These are phyloP conservation scores for Blastocladiella emersonii DNA, from an alignment of 371 early-diverging fungal species.

Conservation along the genomic window DNA sequence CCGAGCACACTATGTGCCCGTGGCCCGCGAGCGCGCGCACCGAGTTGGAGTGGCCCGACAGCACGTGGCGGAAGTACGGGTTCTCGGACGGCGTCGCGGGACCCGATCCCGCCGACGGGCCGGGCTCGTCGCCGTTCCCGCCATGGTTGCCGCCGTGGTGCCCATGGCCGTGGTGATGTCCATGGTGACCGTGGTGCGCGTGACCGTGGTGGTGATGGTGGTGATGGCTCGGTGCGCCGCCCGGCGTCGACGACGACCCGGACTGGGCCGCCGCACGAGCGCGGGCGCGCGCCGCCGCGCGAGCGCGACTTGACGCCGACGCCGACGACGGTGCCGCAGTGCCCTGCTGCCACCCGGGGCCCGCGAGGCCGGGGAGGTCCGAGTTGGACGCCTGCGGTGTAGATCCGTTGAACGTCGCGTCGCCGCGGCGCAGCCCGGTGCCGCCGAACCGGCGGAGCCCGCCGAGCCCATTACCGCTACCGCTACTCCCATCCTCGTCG, in stretches of 20 bases:
- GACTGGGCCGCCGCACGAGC: background rate
- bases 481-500: background rate
- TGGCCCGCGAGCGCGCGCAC: slow-evolving; percentile 89
- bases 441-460: slow-evolving; percentile 6
- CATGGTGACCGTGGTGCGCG: background rate
- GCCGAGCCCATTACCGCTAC: background rate
- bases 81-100: slow-evolving; percentile 11
- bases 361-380: too few species aligned
- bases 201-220: background rate
- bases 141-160: background rate
- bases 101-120: too few species aligned
- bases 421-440: slow-evolving; percentile 10
- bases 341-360: too few species aligned
- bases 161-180: background rate
- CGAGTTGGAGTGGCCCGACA: slow-evolving; percentile 77
- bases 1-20: slow-evolving; percentile 78
- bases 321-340: too few species aligned
- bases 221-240: slow-evolving; percentile 3
- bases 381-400: too few species aligned
- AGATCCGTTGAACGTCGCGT: too few species aligned
- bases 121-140: too few species aligned
- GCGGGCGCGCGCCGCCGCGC: too few species aligned
- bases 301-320: too few species aligned
- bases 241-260: slow-evolving; percentile 10
- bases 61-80: slow-evolving; percentile 45